phyloP scores from a whole-genome alignment of 805 yeast species.

The Lachancea cidri region DNA sequence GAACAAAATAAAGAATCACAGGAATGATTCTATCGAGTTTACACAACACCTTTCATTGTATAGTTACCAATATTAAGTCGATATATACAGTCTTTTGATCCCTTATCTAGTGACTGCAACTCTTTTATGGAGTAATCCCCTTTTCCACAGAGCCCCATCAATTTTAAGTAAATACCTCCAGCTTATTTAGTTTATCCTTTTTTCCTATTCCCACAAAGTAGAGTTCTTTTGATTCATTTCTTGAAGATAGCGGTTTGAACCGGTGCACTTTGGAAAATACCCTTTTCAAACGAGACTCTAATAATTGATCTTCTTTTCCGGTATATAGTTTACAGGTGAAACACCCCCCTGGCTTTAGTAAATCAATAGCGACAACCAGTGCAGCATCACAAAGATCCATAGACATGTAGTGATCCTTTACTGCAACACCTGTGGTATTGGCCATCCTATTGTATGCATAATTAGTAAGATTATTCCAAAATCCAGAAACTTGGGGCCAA shows the following conservation, averaged over 20 bases:
- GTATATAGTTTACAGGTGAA: conserved; percentile 81
- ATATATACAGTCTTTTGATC: conserved; percentile 1
- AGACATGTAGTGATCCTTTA: conserved; percentile 77
- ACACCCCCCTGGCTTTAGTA: conserved; percentile 65
- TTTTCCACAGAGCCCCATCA: neutral
- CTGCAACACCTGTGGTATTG: conserved; percentile 78
- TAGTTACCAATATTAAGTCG: neutral
- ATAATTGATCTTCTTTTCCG: conserved; percentile 67
- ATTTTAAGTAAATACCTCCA: conserved; percentile 36
- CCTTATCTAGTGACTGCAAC: too few species aligned
- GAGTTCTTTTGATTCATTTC: conserved; percentile 75
- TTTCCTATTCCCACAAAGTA: conserved; percentile 69
- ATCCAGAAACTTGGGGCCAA: conserved; percentile 45
- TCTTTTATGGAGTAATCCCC: too few species aligned
- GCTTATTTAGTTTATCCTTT: conserved; percentile 38
- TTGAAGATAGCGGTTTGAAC: conserved; percentile 76
- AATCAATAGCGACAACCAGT: conserved; percentile 62
- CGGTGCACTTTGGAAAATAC: conserved; percentile 61
- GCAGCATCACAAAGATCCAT: conserved; percentile 92
- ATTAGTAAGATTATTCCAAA: conserved; percentile 64
- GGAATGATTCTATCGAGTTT: conserved; percentile 9
- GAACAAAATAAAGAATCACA: conserved; percentile 14
- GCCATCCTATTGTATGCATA: conserved; percentile 85
- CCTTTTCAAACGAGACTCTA: conserved; percentile 53
- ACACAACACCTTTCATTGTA: neutral